phyloP scores from a whole-genome alignment of 768 basidiomycete genomes.

The Candolleomyces efflorescens region DNA sequence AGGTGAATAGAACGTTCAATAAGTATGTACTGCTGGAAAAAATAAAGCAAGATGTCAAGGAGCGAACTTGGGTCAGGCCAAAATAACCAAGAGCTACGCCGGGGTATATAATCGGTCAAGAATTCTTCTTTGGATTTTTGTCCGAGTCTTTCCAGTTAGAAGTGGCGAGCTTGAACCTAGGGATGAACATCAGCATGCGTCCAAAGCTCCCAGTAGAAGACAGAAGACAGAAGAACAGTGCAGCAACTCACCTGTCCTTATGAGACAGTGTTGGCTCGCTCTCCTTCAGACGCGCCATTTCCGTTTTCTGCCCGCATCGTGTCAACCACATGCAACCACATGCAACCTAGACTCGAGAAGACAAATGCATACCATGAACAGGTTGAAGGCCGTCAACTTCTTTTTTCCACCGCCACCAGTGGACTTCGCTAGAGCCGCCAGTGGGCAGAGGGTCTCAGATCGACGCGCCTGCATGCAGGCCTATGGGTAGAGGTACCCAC shows the following conservation, averaged over 20 bases:
- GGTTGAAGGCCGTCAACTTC: slow-evolving; percentile 72
- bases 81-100: background rate
- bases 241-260: slow-evolving; percentile 58
- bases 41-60: slow-evolving; percentile 3
- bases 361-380: slow-evolving; percentile 49
- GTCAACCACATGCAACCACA: slow-evolving; percentile 1
- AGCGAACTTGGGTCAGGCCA: background rate
- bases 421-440: slow-evolving; percentile 44
- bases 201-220: no score
- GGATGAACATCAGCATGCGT: slow-evolving; percentile 11
- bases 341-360: background rate
- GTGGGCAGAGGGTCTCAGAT: slow-evolving; percentile 15
- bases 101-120: slow-evolving; percentile 15
- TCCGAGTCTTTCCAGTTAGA: slow-evolving; percentile 75
- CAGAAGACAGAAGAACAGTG: slow-evolving; percentile 10
- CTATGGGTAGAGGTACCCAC: slow-evolving; percentile 31
- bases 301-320: slow-evolving; percentile 50
- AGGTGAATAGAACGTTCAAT: slow-evolving; percentile 5
- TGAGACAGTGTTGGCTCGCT: slow-evolving; percentile 67
- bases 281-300: slow-evolving; percentile 77
- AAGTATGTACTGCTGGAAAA: slow-evolving; percentile 2
- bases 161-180: slow-evolving; percentile 69
- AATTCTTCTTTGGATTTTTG: slow-evolving; percentile 53
- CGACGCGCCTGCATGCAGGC: slow-evolving; percentile 7
- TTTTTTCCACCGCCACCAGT: slow-evolving; percentile 49